Base-by-base conservation (phyloP, 2,329 filamentous ascomycete genomes). In the Chaetomiaceae sp. region DNA sequence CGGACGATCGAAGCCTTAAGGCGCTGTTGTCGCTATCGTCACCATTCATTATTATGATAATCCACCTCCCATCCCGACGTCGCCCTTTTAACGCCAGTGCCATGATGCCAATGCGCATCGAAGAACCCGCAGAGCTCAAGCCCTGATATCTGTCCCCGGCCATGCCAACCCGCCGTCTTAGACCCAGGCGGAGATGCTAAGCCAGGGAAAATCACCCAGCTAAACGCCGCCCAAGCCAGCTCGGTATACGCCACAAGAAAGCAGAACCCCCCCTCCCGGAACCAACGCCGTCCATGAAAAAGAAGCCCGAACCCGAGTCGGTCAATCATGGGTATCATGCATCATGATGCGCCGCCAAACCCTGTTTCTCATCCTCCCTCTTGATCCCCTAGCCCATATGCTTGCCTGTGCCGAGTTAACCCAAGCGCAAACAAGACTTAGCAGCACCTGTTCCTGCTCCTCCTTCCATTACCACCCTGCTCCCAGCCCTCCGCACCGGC, bases 401-500 rank as follows among this genome's bases (percentile, higher is more conserved):
- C n/a, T n/a, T n/a, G n/a, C n/a, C n/a, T n/a, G n/a, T n/a, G n/a
- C n/a, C n/a, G n/a, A n/a, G n/a, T n/a, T n/a, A n/a, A n/a, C n/a
- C 12, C 34, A n/a, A 11, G 18, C 18, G 18, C 10, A 15, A 20
- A 9, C n/a, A 19, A 11, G 10, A 20, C 20, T 49, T 37, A 43
- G 20, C 47, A 49, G 27, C 48, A 50, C n/a, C 36, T 26, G 18
- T 24, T 22, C 38, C 35, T n/a, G 19, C 29, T 17, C 32, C 26
- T 32, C 6, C 41, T 38, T 22, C 34, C 12, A 2, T 35, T 38
- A n/a, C 32, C 19, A 14, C 24, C 29, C 3, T 20, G 7, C 34
- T 20, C 29, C 41, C 38, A 34, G 17, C 26, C 26, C 18, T 38
- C 37, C 39, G 12, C 29, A 15, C 29, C 27, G 24, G 17, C 36